A percentile compares a stretch with the other conserved stretches of the same genome.
These are phyloP conservation scores for Punica granatum DNA, from an alignment of 345 rosid genomes.

Conservation along the genomic window DNA sequence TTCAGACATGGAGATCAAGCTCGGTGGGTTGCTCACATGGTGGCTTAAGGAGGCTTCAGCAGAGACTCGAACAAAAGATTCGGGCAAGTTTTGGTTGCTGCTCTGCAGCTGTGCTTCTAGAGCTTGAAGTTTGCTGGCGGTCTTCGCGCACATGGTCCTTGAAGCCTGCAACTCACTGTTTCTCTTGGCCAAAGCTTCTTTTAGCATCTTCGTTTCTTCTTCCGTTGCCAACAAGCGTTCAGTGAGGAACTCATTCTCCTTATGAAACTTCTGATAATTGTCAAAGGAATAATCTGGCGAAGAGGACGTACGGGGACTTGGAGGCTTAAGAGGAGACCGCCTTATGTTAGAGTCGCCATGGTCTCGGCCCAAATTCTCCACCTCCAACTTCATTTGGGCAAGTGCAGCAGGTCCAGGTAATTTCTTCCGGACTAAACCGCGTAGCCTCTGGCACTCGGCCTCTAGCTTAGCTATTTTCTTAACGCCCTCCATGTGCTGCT, in stretches of 20 bases:
- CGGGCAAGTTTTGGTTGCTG: slow-evolving; percentile 37
- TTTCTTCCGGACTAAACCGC: slow-evolving; percentile 85
- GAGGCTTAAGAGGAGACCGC: slow-evolving; percentile 70
- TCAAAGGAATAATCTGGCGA: slow-evolving; percentile 65
- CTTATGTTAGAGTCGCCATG: slow-evolving; percentile 61
- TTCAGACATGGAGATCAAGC: slow-evolving; percentile 82
- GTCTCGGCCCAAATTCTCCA: slow-evolving; percentile 80
- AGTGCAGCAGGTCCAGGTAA: slow-evolving; percentile 99
- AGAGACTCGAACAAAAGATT: slow-evolving; percentile 38
- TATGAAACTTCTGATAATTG: slow-evolving; percentile 57
- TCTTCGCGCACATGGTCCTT: slow-evolving; percentile 82
- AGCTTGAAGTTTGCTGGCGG: slow-evolving; percentile 71
- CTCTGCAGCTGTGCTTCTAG: slow-evolving; percentile 60
- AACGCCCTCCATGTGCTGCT: slow-evolving; percentile 79
- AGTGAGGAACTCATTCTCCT: slow-evolving; percentile 73
- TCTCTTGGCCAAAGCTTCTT: slow-evolving; percentile 93
- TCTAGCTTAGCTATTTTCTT: slow-evolving; percentile 89
- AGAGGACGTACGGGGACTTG: slow-evolving; percentile 52
- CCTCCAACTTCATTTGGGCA: slow-evolving; percentile 97
- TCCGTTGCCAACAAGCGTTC: slow-evolving; percentile 78
- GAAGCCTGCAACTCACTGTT: slow-evolving; percentile 87
- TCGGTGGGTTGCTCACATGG: slow-evolving; percentile 72
- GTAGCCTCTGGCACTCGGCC: slow-evolving; percentile 91
- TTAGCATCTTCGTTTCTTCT: slow-evolving; percentile 97
- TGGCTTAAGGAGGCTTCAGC: slow-evolving; percentile 55